Evolutionary conservation across 1,284 basidiomycete genomes (phyloP).

Genomic region (Wolfiporia cocos): DNA sequence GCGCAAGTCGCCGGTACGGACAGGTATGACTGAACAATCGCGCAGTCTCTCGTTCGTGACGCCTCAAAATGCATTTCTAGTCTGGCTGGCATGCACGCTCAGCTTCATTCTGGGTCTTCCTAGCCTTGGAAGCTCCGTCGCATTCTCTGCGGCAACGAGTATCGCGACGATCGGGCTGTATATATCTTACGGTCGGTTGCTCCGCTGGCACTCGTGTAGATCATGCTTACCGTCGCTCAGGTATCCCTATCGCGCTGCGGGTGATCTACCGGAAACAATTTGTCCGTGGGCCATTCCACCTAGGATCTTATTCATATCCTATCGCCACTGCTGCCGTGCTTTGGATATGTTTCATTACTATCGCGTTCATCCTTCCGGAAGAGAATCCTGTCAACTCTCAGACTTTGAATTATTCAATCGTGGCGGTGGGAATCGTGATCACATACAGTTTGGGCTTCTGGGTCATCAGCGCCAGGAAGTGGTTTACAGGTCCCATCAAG

Average conservation of each 20-base stretch:
- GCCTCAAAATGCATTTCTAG: too few relatives aligned
- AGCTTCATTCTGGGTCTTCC: slow-evolving; percentile 71
- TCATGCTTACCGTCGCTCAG: slow-evolving; percentile 25
- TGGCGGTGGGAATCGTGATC: slow-evolving; percentile 68
- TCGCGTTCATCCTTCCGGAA: slow-evolving; percentile 63
- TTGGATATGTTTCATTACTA: slow-evolving; percentile 61
- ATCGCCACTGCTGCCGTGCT: slow-evolving; percentile 45
- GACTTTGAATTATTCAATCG: slow-evolving; percentile 69
- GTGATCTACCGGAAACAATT: slow-evolving; percentile 56
- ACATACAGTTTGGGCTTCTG: slow-evolving; percentile 58
- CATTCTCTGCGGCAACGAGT: slow-evolving; percentile 68
- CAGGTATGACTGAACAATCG: slow-evolving; percentile 38
- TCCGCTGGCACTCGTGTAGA: neutral
- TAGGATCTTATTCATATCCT: slow-evolving; percentile 54
- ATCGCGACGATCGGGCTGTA: slow-evolving; percentile 78
- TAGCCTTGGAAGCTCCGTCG: slow-evolving; percentile 63
- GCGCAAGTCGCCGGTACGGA: slow-evolving; percentile 59
- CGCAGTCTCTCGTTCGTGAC: too few relatives aligned
- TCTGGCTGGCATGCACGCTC: slow-evolving; percentile 75
- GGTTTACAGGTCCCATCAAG: slow-evolving; percentile 63
- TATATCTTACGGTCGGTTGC: slow-evolving; percentile 51
- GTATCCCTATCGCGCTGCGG: slow-evolving; percentile 62
- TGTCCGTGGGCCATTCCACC: slow-evolving; percentile 65
- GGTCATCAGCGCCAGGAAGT: slow-evolving; percentile 61
- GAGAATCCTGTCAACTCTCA: slow-evolving; percentile 62